These are phyloP conservation scores for Tremella fuciformis DNA, from an alignment of 768 basidiomycete genomes.

Conservation along the genomic window DNA sequence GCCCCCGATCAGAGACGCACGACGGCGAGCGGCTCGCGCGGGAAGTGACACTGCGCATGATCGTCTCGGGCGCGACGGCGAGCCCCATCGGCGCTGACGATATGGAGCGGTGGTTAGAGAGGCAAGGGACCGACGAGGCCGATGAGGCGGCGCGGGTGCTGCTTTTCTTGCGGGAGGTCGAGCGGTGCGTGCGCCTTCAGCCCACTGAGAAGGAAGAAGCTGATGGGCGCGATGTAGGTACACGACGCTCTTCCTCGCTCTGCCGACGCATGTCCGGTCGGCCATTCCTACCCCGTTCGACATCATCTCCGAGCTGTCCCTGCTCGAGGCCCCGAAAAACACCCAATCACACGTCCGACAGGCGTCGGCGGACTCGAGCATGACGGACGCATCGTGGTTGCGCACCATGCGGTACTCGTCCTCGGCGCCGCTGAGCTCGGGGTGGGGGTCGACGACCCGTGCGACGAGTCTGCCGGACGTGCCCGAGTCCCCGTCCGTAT, in stretches of 20 bases:
- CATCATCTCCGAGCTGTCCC: neutral
- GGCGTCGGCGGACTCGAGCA: no score
- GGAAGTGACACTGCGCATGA: slow-evolving; percentile 1
- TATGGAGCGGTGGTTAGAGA: neutral
- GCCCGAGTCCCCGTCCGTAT: no score
- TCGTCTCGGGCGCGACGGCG: neutral
- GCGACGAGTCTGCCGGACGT: no score
- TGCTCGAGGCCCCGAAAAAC: neutral
- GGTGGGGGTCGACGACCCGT: no score
- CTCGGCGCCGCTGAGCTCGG: no score
- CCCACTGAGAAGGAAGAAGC: neutral
- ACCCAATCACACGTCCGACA: no score
- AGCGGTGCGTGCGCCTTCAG: neutral
- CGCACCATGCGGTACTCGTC: no score
- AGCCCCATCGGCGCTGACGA: neutral
- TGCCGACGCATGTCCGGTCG: neutral
- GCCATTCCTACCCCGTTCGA: neutral
- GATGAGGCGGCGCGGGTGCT: neutral
- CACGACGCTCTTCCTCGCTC: neutral
- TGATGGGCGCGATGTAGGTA: neutral
- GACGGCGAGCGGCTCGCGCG: neutral
- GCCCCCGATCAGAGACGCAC: no score
- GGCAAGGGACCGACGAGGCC: neutral
- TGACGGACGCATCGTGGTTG: no score
- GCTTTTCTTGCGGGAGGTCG: neutral